A percentile compares a stretch with the other conserved stretches of the same genome.
Conservation (phyloP, 2,329 filamentous ascomycete genomes). For the Colletotrichum melonis region DNA sequence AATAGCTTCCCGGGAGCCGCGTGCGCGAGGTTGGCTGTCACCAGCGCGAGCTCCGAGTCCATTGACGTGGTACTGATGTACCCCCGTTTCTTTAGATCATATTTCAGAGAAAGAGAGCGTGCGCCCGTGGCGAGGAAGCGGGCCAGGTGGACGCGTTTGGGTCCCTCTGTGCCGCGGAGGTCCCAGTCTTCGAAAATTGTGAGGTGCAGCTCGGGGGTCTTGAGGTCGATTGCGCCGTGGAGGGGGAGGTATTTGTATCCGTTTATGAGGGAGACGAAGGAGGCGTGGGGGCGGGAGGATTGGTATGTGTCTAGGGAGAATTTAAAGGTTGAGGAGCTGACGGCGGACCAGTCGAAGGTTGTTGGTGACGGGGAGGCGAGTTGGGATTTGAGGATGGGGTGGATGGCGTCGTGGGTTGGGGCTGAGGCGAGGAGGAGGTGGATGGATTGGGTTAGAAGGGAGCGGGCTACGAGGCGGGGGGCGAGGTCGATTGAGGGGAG, state of each 20-base stretch:
- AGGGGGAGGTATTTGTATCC: constrained; percentile 84
- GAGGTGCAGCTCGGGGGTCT: constrained; percentile 78
- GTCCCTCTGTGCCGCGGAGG: constrained; percentile 60
- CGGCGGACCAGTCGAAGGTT: constrained; percentile 73
- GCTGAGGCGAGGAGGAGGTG: constrained; percentile 91
- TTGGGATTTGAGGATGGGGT: constrained; percentile 66
- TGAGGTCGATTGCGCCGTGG: constrained; percentile 81
- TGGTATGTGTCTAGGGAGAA: constrained; percentile 88
- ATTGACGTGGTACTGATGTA: constrained; percentile 98
- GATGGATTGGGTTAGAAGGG: constrained; percentile 84
- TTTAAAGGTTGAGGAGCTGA: constrained; percentile 77
- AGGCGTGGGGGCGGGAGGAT: constrained; percentile 71
- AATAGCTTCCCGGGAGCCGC: constrained; percentile 86
- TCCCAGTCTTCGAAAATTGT: constrained; percentile 85
- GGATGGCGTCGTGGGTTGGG: constrained; percentile 73
- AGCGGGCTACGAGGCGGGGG: constrained; percentile 75
- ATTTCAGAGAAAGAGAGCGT: constrained; percentile 76
- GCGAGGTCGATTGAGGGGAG: constrained; percentile 76
- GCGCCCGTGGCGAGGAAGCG: constrained; percentile 75
- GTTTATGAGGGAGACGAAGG: constrained; percentile 82
- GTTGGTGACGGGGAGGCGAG: background rate
- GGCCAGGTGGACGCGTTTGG: constrained; percentile 71
- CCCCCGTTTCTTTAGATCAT: constrained; percentile 90
- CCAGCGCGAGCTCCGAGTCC: constrained; percentile 91
- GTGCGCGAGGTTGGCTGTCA: constrained; percentile 91